Evolutionary conservation across 164 flowering plant genomes (phyloP).

Genomic region (Echeveria elegans): DNA sequence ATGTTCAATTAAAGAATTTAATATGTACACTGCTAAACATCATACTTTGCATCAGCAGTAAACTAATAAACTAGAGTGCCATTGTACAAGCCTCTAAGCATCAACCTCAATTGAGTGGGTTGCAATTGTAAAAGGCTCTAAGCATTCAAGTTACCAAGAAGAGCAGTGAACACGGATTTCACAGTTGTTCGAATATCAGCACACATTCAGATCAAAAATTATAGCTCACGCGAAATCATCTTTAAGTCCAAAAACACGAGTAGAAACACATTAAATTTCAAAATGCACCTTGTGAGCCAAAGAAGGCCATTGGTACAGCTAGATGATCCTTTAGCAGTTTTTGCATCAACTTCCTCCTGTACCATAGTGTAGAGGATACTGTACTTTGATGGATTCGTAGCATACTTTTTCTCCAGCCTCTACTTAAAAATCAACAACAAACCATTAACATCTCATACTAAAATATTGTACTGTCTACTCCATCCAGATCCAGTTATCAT

Average conservation of each 20-base stretch:
- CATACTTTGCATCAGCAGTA: not conserved
- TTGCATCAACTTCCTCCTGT: slow-evolving; percentile 60
- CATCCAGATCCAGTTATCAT: not conserved
- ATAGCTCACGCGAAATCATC: not conserved
- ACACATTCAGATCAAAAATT: not conserved
- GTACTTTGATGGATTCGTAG: slow-evolving; percentile 46
- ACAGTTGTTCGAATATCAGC: not conserved
- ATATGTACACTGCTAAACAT: not conserved
- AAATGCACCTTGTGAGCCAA: slow-evolving; percentile 86
- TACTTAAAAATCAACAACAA: slow-evolving; percentile 15
- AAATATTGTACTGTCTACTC: not conserved
- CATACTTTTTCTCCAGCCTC: slow-evolving; percentile 82
- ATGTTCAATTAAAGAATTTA: not conserved
- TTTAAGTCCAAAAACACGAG: not conserved
- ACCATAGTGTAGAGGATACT: slow-evolving; percentile 59
- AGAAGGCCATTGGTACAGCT: slow-evolving; percentile 96
- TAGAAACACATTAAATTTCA: not conserved
- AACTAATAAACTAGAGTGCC: not conserved
- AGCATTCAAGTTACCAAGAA: not conserved
- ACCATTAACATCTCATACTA: not conserved
- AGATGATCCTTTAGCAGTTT: slow-evolving; percentile 74
- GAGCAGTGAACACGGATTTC: not conserved
- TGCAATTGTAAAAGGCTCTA: not conserved
- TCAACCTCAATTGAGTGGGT: not conserved
- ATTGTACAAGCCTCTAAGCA: not conserved